These are phyloP conservation scores for Saturnispora sekii DNA, from an alignment of 805 yeast species.

Conservation along the genomic window DNA sequence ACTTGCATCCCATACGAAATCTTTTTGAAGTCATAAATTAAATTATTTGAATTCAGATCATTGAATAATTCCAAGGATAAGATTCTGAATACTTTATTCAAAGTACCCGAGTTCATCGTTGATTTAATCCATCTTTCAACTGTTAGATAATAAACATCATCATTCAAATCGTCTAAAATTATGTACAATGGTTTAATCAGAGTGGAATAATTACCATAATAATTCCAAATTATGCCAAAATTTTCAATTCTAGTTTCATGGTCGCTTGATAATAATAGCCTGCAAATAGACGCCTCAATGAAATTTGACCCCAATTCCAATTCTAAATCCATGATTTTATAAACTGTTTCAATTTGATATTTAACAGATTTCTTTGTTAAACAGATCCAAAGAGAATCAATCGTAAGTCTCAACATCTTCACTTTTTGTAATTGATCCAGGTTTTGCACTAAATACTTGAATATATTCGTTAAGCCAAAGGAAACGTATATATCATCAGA, in stretches of 20 bases:
- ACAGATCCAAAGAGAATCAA: conserved; percentile 46
- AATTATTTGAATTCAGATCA: conserved; percentile 26
- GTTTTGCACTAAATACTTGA: conserved; percentile 27
- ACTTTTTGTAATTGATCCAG: conserved; percentile 28
- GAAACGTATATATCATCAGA: conserved; percentile 25
- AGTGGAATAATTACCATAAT: conserved; percentile 45
- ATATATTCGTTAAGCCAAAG: conserved; percentile 35
- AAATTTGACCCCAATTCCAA: conserved; percentile 40
- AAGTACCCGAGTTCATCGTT: conserved; percentile 40
- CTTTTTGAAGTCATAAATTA: conserved; percentile 39
- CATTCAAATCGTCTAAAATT: conserved; percentile 53
- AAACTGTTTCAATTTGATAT: conserved; percentile 64
- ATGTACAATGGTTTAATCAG: conserved; percentile 57
- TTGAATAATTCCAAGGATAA: conserved; percentile 46
- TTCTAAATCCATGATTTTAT: conserved; percentile 52
- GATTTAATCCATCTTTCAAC: conserved; percentile 42
- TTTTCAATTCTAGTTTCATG: conserved; percentile 39
- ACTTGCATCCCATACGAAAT: conserved; percentile 54
- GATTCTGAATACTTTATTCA: conserved; percentile 51
- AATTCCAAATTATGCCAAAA: conserved; percentile 65
- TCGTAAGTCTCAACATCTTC: conserved; percentile 31
- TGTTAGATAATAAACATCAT: conserved; percentile 32
- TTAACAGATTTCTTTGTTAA: conserved; percentile 39
- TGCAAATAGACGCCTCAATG: conserved; percentile 66
- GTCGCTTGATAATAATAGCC: conserved; percentile 37